Conservation (phyloP, 331 rosid species). For the Dryas integrifolia region DNA sequence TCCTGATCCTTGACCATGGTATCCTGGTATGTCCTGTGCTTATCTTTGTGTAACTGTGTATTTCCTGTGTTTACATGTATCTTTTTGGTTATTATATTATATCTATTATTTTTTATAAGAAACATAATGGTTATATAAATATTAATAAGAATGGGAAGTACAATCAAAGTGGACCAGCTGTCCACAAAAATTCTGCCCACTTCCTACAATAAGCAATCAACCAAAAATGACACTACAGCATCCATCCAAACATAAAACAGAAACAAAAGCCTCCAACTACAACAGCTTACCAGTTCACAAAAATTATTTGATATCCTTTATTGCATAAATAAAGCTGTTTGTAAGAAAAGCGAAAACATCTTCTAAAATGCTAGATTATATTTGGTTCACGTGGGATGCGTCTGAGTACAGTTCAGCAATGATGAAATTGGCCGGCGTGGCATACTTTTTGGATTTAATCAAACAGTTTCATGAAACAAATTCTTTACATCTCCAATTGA, state of each 20-base stretch:
- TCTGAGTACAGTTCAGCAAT: neutral
- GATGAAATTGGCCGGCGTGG: neutral
- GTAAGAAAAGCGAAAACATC: neutral
- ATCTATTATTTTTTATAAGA: neutral
- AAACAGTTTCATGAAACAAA: neutral
- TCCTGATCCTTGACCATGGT: conserved; percentile 84
- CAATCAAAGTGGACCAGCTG: no score
- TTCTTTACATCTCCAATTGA: neutral
- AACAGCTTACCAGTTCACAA: no score
- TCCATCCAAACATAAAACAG: no score
- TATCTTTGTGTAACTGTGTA: conserved; percentile 15
- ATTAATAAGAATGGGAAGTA: no score
- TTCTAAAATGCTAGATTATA: neutral
- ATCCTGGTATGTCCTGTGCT: conserved; percentile 53
- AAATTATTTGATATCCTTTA: neutral
- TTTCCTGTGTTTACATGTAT: conserved; percentile 7
- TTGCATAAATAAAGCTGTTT: neutral
- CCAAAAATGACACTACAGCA: no score
- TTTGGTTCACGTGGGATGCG: neutral
- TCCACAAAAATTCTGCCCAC: no score
- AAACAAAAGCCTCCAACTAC: no score
- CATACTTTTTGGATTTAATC: neutral
- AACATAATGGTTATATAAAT: no score
- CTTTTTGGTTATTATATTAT: neutral
- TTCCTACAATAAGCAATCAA: no score